A percentile compares a stretch with the other conserved stretches of the same genome.
Evolutionary conservation across 129 eudicot genomes (phyloP).

Genomic region (Centella asiatica): DNA sequence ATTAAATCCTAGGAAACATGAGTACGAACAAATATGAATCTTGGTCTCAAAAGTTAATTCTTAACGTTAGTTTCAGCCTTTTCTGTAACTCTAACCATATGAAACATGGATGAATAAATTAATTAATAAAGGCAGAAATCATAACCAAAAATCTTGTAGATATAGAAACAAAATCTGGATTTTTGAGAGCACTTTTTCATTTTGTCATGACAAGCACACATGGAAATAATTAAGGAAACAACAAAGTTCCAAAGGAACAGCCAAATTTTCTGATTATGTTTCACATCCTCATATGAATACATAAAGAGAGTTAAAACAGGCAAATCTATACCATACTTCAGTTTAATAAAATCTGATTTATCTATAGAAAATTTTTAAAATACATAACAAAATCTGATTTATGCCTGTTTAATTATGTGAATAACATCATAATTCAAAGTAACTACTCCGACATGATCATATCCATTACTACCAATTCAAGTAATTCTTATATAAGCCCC

Average conservation of each 20-base stretch:
- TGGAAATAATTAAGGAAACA: neutral
- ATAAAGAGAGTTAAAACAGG: conserved; percentile 7
- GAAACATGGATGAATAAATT: neutral
- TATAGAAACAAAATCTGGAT: neutral
- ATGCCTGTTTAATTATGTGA: too few relatives aligned
- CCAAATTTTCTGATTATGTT: conserved; percentile 1
- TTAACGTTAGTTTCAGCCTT: neutral
- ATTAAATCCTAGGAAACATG: neutral
- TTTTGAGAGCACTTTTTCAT: neutral
- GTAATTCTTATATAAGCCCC: neutral
- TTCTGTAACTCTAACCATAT: neutral
- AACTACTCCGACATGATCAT: too few relatives aligned
- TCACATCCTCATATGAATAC: neutral
- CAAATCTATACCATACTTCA: neutral
- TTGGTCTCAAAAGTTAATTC: neutral
- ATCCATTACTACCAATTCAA: neutral
- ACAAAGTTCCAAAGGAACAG: conserved; percentile 10
- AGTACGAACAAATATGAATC: neutral
- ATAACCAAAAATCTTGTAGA: neutral
- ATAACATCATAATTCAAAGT: too few relatives aligned
- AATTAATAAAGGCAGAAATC: neutral
- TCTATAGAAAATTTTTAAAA: too few relatives aligned
- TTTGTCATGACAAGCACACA: conserved; percentile 6
- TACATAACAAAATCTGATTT: too few relatives aligned
- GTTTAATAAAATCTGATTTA: too few relatives aligned